Evolutionary conservation across 108 stramenopile genomes (phyloP).

Genomic region (Licmophora abbreviata): DNA sequence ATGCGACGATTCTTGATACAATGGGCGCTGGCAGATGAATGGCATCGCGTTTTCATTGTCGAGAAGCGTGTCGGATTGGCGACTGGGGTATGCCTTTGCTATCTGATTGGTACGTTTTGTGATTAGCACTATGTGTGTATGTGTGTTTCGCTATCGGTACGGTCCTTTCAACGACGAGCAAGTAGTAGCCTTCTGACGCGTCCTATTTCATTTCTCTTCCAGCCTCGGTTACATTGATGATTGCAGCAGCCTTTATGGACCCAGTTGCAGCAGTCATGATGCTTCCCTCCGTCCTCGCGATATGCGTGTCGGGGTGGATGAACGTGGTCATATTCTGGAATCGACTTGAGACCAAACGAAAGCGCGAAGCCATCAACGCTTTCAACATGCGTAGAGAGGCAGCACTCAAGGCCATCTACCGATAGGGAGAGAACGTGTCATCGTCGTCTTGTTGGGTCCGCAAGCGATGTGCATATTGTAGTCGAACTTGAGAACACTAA

Average conservation of each 20-base stretch:
- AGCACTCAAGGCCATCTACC: not conserved
- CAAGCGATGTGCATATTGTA: too few species aligned
- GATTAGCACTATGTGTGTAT: not conserved
- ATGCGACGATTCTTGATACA: conserved; percentile 55
- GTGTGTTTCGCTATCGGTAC: not conserved
- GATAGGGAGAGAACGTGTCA: too few species aligned
- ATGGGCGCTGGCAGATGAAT: conserved; percentile 58
- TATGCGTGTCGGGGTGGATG: conserved; percentile 52
- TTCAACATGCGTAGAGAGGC: not conserved
- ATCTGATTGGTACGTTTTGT: conserved; percentile 25
- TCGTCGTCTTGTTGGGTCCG: too few species aligned
- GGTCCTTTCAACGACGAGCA: too few species aligned
- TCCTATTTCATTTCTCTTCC: conserved; percentile 8
- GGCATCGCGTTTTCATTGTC: conserved; percentile 63
- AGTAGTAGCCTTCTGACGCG: too few species aligned
- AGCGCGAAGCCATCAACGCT: not conserved
- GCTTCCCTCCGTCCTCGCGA: conserved; percentile 42
- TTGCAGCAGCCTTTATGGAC: conserved; percentile 19
- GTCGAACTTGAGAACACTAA: too few species aligned
- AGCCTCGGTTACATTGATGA: conserved; percentile 8
- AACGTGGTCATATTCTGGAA: conserved; percentile 51
- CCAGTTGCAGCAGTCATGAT: conserved; percentile 35
- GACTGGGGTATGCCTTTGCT: conserved; percentile 25
- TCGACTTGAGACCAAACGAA: conserved; percentile 15
- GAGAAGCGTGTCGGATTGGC: conserved; percentile 69